Percentiles rank a stretch among this genome's conserved stretches.
Evolutionary conservation across 1,284 basidiomycete genomes (phyloP).

Genomic region (Fomitopsis betulina): DNA sequence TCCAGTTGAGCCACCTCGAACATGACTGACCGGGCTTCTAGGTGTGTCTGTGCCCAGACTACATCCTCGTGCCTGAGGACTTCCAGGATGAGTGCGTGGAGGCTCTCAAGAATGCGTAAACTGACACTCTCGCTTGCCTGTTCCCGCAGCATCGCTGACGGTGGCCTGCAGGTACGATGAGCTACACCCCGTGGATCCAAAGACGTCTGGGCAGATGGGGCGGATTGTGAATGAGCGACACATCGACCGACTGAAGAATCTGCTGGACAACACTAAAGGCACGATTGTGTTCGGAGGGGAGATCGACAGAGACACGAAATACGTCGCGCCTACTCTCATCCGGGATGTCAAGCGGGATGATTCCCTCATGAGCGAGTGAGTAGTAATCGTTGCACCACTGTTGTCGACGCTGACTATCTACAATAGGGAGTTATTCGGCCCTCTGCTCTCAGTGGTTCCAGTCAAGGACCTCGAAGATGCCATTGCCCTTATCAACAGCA

Average conservation of each 20-base stretch:
- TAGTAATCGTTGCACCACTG: slow-evolving; percentile 1
- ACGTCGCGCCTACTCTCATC: slow-evolving; percentile 63
- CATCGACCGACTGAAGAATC: slow-evolving; percentile 53
- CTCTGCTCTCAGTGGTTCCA: slow-evolving; percentile 62
- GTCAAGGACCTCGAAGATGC: slow-evolving; percentile 69
- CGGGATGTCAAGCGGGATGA: slow-evolving; percentile 58
- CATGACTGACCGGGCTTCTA: slow-evolving; percentile 3
- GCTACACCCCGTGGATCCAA: slow-evolving; percentile 2
- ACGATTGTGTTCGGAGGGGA: slow-evolving; percentile 67
- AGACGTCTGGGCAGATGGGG: background rate
- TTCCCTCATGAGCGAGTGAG: slow-evolving; percentile 71
- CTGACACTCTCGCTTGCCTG: background rate
- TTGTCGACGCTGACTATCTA: background rate
- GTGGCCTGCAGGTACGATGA: slow-evolving; percentile 10
- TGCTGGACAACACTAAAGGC: slow-evolving; percentile 68
- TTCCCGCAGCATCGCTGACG: no score
- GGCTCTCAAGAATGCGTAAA: slow-evolving; percentile 57
- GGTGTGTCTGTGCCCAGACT: slow-evolving; percentile 74
- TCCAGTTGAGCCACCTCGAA: slow-evolving; percentile 48
- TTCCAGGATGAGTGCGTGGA: slow-evolving; percentile 61
- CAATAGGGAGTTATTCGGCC: slow-evolving; percentile 27
- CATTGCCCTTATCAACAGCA: slow-evolving; percentile 59
- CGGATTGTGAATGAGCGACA: slow-evolving; percentile 38
- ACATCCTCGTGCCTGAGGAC: slow-evolving; percentile 66
- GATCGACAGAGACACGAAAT: slow-evolving; percentile 48